Evolutionary conservation across 2,329 filamentous ascomycete genomes (phyloP).

Genomic region (Diaporthe ilicicola): DNA sequence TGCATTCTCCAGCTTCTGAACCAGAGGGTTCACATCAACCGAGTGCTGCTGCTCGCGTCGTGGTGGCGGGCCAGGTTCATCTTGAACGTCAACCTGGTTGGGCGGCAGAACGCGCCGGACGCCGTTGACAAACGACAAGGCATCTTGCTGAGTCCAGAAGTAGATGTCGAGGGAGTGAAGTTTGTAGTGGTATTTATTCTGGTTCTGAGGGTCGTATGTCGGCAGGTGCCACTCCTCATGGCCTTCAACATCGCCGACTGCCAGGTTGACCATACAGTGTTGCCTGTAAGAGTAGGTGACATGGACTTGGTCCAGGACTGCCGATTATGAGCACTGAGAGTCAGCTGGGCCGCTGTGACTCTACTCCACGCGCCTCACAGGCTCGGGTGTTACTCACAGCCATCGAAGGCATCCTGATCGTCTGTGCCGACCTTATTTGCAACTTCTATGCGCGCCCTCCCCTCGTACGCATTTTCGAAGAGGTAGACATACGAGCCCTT

Average conservation of each 20-base stretch:
- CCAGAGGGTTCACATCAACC: conserved; percentile 70
- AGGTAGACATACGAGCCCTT: conserved; percentile 83
- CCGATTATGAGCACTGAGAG: not conserved
- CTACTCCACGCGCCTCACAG: not conserved
- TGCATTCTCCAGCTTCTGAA: conserved; percentile 76
- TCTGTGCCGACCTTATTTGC: conserved; percentile 78
- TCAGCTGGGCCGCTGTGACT: conserved; percentile 35
- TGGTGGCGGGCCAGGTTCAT: conserved; percentile 66
- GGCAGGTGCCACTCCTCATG: conserved; percentile 78
- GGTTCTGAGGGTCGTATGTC: conserved; percentile 74
- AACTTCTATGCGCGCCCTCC: conserved; percentile 76
- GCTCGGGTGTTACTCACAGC: conserved; percentile 63
- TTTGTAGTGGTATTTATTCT: conserved; percentile 82
- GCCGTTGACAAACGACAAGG: conserved; percentile 74
- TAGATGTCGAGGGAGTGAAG: conserved; percentile 81
- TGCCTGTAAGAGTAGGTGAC: conserved; percentile 79
- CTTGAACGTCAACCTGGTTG: conserved; percentile 68
- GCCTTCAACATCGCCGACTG: conserved; percentile 62
- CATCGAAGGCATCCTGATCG: conserved; percentile 82
- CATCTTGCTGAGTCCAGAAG: conserved; percentile 80
- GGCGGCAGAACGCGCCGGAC: conserved; percentile 71
- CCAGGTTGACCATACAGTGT: conserved; percentile 73
- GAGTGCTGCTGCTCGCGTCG: conserved; percentile 44
- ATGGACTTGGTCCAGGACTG: conserved; percentile 72
- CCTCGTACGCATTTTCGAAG: conserved; percentile 75